phyloP scores from a whole-genome alignment of 1,284 basidiomycete species.

The Austroboletus rostrupii region DNA sequence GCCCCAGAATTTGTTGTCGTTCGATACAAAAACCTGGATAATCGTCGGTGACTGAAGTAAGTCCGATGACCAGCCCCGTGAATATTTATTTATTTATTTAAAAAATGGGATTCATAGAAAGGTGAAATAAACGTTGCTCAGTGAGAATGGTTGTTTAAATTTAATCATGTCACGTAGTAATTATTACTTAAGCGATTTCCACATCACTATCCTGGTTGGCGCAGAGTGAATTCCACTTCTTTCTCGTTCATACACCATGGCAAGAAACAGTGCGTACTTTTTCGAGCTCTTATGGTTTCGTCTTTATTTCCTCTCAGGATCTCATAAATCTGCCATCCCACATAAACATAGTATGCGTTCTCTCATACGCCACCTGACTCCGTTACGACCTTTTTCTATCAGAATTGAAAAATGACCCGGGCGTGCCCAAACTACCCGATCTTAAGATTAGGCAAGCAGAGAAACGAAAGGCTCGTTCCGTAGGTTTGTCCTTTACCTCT shows the following conservation, averaged over 20 bases:
- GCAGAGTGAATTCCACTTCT: too few species aligned
- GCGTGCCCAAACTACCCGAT: slow-evolving; percentile 71
- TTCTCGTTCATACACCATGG: neutral
- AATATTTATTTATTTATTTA: too few species aligned
- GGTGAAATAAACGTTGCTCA: too few species aligned
- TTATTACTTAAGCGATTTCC: too few species aligned
- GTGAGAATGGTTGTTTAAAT: too few species aligned
- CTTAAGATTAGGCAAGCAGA: slow-evolving; percentile 59
- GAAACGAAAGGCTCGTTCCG: slow-evolving; percentile 42
- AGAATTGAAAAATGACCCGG: slow-evolving; percentile 83
- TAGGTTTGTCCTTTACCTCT: slow-evolving; percentile 17
- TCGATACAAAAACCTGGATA: too few species aligned
- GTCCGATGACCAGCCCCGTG: too few species aligned
- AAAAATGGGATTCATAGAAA: too few species aligned
- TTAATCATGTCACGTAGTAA: too few species aligned
- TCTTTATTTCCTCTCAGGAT: slow-evolving; percentile 29
- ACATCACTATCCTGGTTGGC: too few species aligned
- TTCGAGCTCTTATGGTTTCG: neutral
- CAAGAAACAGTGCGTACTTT: neutral
- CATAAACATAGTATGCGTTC: slow-evolving; percentile 51
- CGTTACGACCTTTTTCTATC: slow-evolving; percentile 1
- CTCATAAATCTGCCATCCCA: slow-evolving; percentile 45
- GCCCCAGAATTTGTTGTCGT: too few species aligned
- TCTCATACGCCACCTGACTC: neutral
- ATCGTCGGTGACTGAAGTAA: too few species aligned